Percentiles rank a stretch among this genome's conserved stretches.
Evolutionary conservation across 768 basidiomycete species (phyloP).

Genomic region (Bullera alba): DNA sequence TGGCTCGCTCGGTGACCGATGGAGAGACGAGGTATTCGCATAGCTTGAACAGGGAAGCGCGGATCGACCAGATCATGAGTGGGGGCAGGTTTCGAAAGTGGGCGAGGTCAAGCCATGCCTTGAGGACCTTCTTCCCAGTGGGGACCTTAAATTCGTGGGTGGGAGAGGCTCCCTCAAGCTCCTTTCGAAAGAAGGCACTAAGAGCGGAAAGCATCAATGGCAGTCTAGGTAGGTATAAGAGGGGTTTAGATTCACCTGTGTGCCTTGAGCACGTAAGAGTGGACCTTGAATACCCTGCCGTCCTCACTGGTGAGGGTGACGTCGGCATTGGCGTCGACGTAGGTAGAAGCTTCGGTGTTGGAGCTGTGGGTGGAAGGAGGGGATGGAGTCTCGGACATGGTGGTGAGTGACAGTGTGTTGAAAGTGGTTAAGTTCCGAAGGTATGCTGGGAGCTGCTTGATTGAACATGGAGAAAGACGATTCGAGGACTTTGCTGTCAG

Average conservation of each 20-base stretch:
- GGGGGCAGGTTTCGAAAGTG: slow-evolving; percentile 1
- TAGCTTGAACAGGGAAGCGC: slow-evolving; percentile 5
- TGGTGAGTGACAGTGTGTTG: too few relatives aligned
- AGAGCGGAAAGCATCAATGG: too few relatives aligned
- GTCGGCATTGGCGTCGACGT: slow-evolving; percentile 13
- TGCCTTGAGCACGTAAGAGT: slow-evolving; percentile 12
- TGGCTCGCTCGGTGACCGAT: slow-evolving; percentile 4
- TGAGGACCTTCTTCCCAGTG: not conserved
- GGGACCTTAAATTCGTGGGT: not conserved
- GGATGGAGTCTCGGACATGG: too few relatives aligned
- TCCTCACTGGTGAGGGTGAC: slow-evolving; percentile 10
- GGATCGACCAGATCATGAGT: slow-evolving; percentile 2
- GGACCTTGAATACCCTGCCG: slow-evolving; percentile 10
- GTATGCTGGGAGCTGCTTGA: too few relatives aligned
- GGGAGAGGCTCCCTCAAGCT: too few relatives aligned
- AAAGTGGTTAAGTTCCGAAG: too few relatives aligned
- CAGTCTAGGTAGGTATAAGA: too few relatives aligned
- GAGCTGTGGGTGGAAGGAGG: too few relatives aligned
- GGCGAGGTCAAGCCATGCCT: not conserved
- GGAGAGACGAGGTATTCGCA: slow-evolving; percentile 2
- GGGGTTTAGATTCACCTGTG: slow-evolving; percentile 14
- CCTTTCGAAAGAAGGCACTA: too few relatives aligned
- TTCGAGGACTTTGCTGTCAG: too few relatives aligned
- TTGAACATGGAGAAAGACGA: too few relatives aligned
- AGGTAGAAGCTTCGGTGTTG: too few relatives aligned